phyloP scores from a whole-genome alignment of 2,329 filamentous ascomycete genomes.

The Arthroderma sp. region DNA sequence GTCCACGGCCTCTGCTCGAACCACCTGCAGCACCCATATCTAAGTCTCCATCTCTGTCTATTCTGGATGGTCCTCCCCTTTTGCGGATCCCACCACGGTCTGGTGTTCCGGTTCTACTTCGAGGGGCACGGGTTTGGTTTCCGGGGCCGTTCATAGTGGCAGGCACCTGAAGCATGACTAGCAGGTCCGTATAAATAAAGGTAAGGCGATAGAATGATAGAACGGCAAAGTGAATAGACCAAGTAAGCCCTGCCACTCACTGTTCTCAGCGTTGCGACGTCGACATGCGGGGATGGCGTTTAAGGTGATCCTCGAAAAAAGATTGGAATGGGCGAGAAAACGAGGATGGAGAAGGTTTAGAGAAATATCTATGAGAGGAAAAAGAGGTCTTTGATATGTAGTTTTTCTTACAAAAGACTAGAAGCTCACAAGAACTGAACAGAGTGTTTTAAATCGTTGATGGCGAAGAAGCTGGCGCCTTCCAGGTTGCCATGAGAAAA shows the following conservation, averaged over 20 bases:
- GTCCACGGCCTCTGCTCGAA: conserved; percentile 20
- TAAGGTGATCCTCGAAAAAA: background rate
- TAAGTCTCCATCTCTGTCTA: conserved; percentile 50
- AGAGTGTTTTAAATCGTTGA: too few relatives aligned
- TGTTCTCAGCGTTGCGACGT: background rate
- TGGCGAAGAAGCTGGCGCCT: too few relatives aligned
- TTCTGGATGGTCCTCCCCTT: conserved; percentile 29
- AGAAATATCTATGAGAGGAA: too few relatives aligned
- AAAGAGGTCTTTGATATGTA: too few relatives aligned
- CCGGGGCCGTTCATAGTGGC: conserved; percentile 19
- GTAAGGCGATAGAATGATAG: background rate
- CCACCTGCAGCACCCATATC: conserved; percentile 40
- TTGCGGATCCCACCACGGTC: conserved; percentile 41
- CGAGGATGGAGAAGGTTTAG: background rate
- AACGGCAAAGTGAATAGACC: conserved; percentile 2
- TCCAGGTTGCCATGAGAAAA: too few relatives aligned
- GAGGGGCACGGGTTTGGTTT: conserved; percentile 18
- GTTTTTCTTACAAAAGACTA: too few relatives aligned
- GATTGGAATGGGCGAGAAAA: background rate
- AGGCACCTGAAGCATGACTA: conserved; percentile 8
- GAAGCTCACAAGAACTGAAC: too few relatives aligned
- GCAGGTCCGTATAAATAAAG: background rate
- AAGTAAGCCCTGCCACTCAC: conserved; percentile 2
- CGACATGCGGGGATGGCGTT: background rate
- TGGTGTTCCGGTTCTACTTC: conserved; percentile 13